Percentiles rank a stretch among this genome's conserved stretches.
phyloP scores from a whole-genome alignment of 2,329 filamentous ascomycete species.

The Dothistroma septosporum region DNA sequence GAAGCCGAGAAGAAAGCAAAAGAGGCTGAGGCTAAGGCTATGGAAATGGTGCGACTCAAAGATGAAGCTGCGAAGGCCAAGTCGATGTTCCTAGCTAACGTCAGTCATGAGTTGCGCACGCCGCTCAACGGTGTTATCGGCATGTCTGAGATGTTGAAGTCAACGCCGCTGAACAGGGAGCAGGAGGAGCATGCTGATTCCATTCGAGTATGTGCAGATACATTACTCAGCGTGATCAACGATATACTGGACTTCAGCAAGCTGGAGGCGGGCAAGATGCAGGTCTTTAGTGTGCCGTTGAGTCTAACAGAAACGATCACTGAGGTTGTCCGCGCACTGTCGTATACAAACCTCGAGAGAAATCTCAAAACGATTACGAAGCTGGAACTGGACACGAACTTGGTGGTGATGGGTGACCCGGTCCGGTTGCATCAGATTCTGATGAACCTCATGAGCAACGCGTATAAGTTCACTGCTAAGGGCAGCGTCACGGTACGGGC shows the following conservation, averaged over 20 bases:
- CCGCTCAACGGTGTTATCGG: slow-evolving; percentile 54
- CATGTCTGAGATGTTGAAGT: slow-evolving; percentile 59
- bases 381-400: slow-evolving; percentile 52
- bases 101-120: slow-evolving; percentile 56
- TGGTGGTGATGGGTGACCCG: slow-evolving; percentile 51
- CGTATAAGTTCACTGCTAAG: slow-evolving; percentile 86
- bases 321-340: slow-evolving; percentile 60
- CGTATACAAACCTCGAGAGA: slow-evolving; percentile 60
- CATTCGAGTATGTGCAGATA: slow-evolving; percentile 61
- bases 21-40: slow-evolving; percentile 68
- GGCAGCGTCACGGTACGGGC: slow-evolving; percentile 83
- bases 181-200: slow-evolving; percentile 61
- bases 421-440: slow-evolving; percentile 50
- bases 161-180: slow-evolving; percentile 53
- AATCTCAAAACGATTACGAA: slow-evolving; percentile 57
- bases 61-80: slow-evolving; percentile 81
- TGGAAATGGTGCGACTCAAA: slow-evolving; percentile 73
- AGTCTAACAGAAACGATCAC: slow-evolving; percentile 56
- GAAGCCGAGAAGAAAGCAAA: slow-evolving; percentile 74
- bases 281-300: slow-evolving; percentile 57
- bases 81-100: slow-evolving; percentile 64
- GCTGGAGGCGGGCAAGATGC: slow-evolving; percentile 52
- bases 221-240: slow-evolving; percentile 51
- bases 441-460: slow-evolving; percentile 86
- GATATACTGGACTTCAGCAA: slow-evolving; percentile 52